These are phyloP conservation scores for Chlamydomonas sp. DNA, from an alignment of 139 green algal species.

Conservation along the genomic window DNA sequence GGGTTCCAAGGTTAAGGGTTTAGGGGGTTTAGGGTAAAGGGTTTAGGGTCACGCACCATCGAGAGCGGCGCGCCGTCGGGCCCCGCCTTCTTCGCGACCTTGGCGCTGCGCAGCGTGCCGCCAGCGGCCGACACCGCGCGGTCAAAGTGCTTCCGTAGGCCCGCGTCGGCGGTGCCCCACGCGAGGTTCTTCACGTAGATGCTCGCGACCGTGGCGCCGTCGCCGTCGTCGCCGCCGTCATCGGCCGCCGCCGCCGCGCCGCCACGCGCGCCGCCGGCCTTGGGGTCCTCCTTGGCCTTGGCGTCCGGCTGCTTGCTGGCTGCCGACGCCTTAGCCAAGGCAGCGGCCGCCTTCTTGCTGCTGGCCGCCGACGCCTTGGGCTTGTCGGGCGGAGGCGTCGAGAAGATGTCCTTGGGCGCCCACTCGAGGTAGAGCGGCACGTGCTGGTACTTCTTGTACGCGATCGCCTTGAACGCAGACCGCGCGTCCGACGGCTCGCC, in stretches of 20 bases:
- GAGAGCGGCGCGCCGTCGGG: conserved; percentile 53
- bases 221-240: conserved; percentile 17
- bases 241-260: background rate
- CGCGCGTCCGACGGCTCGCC: conserved; percentile 51
- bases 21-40: no score
- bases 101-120: conserved; percentile 8
- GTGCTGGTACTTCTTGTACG: conserved; percentile 91
- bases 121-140: conserved; percentile 33
- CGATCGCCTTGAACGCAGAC: conserved; percentile 53
- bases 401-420: conserved; percentile 83
- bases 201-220: conserved; percentile 25
- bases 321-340: background rate
- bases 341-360: no score
- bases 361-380: background rate
- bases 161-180: conserved; percentile 70
- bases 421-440: conserved; percentile 97
- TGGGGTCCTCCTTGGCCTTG: background rate
- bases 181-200: conserved; percentile 96
- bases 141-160: conserved; percentile 72
- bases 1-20: no score
- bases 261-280: background rate
- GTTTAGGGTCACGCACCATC: no score
- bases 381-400: conserved; percentile 7
- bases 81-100: conserved; percentile 10
- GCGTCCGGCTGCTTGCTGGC: background rate